These are phyloP conservation scores for Penicillium canariense DNA, from an alignment of 495 filamentous ascomycete species.

Conservation along the genomic window DNA sequence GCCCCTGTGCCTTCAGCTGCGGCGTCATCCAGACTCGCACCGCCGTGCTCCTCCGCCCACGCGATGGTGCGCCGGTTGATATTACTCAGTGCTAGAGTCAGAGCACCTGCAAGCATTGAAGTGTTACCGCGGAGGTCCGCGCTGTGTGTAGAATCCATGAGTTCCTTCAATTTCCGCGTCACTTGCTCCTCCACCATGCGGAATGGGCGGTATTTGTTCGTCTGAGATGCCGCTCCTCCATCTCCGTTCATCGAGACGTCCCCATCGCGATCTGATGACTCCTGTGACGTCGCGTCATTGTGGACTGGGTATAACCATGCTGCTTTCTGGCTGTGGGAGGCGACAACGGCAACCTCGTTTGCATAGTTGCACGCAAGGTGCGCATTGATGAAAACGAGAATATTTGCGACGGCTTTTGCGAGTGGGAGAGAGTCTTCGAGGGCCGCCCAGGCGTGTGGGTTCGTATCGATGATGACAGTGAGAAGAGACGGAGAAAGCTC, in stretches of 20 bases:
- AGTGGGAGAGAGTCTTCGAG: constrained; percentile 76
- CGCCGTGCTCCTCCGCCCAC: constrained; percentile 48
- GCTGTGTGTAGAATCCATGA: constrained; percentile 64
- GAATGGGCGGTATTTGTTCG: constrained; percentile 95
- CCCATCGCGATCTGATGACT: constrained; percentile 34
- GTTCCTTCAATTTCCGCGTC: constrained; percentile 61
- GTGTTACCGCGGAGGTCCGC: constrained; percentile 58
- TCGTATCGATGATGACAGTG: constrained; percentile 91
- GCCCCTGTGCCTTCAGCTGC: constrained; percentile 29
- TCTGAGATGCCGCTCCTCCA: constrained; percentile 36
- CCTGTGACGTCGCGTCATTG: constrained; percentile 16
- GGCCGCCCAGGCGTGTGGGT: constrained; percentile 88
- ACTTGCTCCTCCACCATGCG: constrained; percentile 77
- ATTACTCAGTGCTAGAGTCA: constrained; percentile 84
- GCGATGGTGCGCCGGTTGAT: constrained; percentile 64
- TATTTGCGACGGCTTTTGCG: constrained; percentile 78
- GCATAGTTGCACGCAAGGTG: constrained; percentile 90
- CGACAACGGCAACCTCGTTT: constrained; percentile 90
- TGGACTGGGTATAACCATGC: constrained; percentile 79
- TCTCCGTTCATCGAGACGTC: constrained; percentile 37
- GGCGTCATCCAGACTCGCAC: constrained; percentile 31
- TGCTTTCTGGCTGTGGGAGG: constrained; percentile 79
- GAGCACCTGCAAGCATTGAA: constrained; percentile 83
- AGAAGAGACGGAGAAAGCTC: constrained; percentile 81
- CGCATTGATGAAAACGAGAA: constrained; percentile 94